Base-by-base conservation (phyloP, 2,329 filamentous ascomycete genomes). In the Fusarium sp. region DNA sequence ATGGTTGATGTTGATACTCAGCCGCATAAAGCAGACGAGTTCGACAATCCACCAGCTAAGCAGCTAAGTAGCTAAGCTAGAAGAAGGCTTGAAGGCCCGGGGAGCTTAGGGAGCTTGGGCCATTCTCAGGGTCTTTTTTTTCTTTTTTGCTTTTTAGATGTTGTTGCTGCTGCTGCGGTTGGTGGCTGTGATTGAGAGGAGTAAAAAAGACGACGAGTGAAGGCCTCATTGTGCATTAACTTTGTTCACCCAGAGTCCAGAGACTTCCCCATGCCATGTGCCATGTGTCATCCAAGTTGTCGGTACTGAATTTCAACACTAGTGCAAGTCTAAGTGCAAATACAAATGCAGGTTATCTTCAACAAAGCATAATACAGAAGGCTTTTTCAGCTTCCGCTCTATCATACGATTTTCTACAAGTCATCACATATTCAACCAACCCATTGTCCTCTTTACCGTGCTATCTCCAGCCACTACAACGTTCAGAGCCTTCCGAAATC, bases 71-170 rank as follows among this genome's bases (percentile, higher is more conserved):
- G 22, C 20, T 20, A 20, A 20, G 20, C 25, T 27, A 27, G 25
- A 27, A 27, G 7, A 27, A 27, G 10, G 25, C 27, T 30, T 30
- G 27, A 30, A 49, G 48, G 57, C 44, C 67, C 47, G 52, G 55
- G 55, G 68, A 71, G 68, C 68, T 71, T 67, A 68, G 66, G 58
- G 68, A 71, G 68, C 68, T 71, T 67, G 68, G 66, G 58, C 66
- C 68, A 67, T 39, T 30, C 50, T 48, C 39, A 49, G 56, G 54
- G 47, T 53, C 57, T 44, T 52, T 44, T 23, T 23, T 49, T 22
- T 3, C 47, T 45, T 25, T 25, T 23, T 49, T 22, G 20, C 47
- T 45, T 25, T 25, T 25, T 25, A 25, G 25, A 7, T 25, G 23
- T 9, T 25, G 33, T 17, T 37, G 17, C 6, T n/a, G 33, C 33